Evolutionary conservation across 1,284 basidiomycete genomes (phyloP).

Genomic region (Cutaneotrichosporon dermatis): DNA sequence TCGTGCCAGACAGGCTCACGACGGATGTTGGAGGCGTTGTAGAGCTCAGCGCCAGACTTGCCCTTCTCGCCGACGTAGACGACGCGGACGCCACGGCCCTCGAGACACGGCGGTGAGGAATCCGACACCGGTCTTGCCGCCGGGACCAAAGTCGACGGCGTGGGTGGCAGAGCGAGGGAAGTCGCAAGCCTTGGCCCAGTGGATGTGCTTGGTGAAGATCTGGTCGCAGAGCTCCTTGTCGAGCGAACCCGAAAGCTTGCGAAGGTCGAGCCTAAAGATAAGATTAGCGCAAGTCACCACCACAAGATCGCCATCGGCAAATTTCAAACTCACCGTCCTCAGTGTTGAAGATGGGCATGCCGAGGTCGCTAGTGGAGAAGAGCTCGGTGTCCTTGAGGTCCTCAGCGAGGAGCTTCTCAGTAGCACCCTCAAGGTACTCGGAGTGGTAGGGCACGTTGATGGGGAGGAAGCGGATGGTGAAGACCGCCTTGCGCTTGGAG

Average conservation of each 20-base stretch:
- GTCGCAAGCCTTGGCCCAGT: constrained; percentile 84
- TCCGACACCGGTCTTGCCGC: constrained; percentile 88
- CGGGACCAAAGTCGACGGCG: constrained; percentile 93
- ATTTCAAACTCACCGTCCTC: constrained; percentile 65
- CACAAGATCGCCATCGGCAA: constrained; percentile 8
- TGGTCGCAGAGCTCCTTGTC: constrained; percentile 82
- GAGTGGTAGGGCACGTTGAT: constrained; percentile 96
- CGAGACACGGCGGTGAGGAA: constrained; percentile 83
- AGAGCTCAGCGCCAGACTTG: constrained; percentile 80
- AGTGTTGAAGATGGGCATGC: constrained; percentile 85
- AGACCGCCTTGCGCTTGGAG: constrained; percentile 91
- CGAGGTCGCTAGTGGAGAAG: constrained; percentile 71
- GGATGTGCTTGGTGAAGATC: constrained; percentile 85
- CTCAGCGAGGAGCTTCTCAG: constrained; percentile 66
- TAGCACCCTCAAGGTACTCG: constrained; percentile 70
- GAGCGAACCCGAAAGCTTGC: constrained; percentile 60
- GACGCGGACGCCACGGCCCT: constrained; percentile 86
- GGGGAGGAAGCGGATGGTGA: constrained; percentile 87
- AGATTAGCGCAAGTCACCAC: constrained; percentile 15
- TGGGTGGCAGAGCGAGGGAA: constrained; percentile 89
- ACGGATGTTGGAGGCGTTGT: constrained; percentile 62
- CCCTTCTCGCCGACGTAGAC: constrained; percentile 81
- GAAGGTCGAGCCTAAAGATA: constrained; percentile 71
- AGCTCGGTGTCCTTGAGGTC: constrained; percentile 75
- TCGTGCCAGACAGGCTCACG: constrained; percentile 86